Evolutionary conservation across 805 yeast genomes (phyloP), one percentile per base, ranked within the genome.

Genomic region (Saccharomycopsis sp.): DNA sequence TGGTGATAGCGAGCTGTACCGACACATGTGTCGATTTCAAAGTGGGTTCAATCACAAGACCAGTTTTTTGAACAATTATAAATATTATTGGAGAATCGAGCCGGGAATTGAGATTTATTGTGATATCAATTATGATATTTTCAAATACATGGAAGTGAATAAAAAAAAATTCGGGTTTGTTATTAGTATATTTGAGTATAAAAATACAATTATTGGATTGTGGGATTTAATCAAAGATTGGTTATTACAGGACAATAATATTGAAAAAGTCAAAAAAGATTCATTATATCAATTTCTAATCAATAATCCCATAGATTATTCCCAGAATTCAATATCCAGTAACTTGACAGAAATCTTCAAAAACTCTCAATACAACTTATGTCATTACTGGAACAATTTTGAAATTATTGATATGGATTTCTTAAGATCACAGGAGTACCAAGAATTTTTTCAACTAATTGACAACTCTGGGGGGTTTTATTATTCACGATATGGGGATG

Each of bases 1-100:
- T 57, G 95, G 94, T 39, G 79, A 67, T 42, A 67, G 79, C 10
- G 79, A 72, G 48, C 69, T 88, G 15, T 86, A 85, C 62, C 74
- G 95, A 56, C 88, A 83, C 61, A 84, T 87, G 94, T 86, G 95
- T 60, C 72, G 96, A 51, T 87, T 73, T 60, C 88, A 82, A 59
- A 74, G 87, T 15, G 95, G 95, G 0, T 80, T 79, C 58, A 80
- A 85, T 65, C 84, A 76, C 72, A 68, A 79, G 56, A 84, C 82
- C 55, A 72, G 71, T 38, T 60, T 76, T 36, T 54, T 86, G 60
- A 62, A 67, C 44, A 72, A 75, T 21, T 87, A 78, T 68, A 83
- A 79, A 54, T 87, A 80, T 70, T 85, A 84, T 67, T 87, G 95
- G 96, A 76, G 95, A 60, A 88, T 87, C 28, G 96, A 87, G 62